A percentile compares a stretch with the other conserved stretches of the same genome.
Evolutionary conservation across 345 rosid genomes (phyloP).

Genomic region (Boechera retrofracta): DNA sequence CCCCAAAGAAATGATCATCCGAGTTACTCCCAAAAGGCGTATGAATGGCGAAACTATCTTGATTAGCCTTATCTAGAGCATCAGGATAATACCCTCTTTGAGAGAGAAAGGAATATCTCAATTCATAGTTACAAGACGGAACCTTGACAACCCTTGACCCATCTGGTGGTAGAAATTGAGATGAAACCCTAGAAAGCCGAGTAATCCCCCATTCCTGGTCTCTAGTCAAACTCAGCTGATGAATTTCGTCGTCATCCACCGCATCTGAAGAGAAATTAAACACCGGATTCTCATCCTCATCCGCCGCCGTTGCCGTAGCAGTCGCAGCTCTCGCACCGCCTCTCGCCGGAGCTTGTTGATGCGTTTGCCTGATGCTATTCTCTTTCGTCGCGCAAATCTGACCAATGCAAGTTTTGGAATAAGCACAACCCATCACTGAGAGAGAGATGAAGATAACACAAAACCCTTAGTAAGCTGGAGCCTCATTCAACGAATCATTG

Average conservation of each 20-base stretch:
- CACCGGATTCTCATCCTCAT: constrained; percentile 55
- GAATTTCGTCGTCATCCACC: constrained; percentile 60
- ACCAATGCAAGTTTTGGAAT: constrained; percentile 94
- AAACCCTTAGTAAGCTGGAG: constrained; percentile 19
- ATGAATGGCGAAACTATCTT: constrained; percentile 94
- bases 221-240: constrained; percentile 47
- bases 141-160: constrained; percentile 75
- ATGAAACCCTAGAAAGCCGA: constrained; percentile 86
- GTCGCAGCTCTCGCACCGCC: neutral
- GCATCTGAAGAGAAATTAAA: constrained; percentile 58
- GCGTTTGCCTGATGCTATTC: constrained; percentile 50
- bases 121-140: constrained; percentile 64
- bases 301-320: constrained; percentile 24
- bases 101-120: constrained; percentile 78
- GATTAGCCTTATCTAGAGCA: constrained; percentile 94
- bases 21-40: constrained; percentile 78
- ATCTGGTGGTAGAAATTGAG: constrained; percentile 90
- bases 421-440: constrained; percentile 87
- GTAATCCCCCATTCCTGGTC: constrained; percentile 77
- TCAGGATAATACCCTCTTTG: constrained; percentile 98
- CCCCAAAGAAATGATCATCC: constrained; percentile 86
- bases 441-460: neutral
- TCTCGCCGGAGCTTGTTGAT: constrained; percentile 23
- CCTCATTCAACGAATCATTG: constrained; percentile 38
- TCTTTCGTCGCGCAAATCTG: constrained; percentile 82